Evolutionary conservation across 805 yeast species (phyloP).

Genomic region (Pichia kluyveri): DNA sequence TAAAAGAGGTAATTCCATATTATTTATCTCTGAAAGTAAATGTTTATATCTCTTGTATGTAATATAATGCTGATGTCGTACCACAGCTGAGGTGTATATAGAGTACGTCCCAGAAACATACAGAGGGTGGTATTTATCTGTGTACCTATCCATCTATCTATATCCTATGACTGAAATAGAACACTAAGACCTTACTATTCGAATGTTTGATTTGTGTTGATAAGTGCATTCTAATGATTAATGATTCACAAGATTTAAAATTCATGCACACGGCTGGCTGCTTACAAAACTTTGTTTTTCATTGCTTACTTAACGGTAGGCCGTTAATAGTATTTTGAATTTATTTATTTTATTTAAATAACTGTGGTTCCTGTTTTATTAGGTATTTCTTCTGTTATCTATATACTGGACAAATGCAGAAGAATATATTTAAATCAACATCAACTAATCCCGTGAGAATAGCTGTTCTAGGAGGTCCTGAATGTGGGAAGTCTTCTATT

Average conservation of each 20-base stretch:
- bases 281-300: too few species aligned
- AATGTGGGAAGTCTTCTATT: slow-evolving; percentile 25
- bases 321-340: too few species aligned
- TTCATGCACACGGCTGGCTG: too few species aligned
- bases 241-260: too few species aligned
- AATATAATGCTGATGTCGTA: slow-evolving; percentile 13
- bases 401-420: neutral
- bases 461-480: slow-evolving; percentile 25
- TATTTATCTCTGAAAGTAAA: neutral
- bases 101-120: slow-evolving; percentile 51
- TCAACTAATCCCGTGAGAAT: slow-evolving; percentile 23
- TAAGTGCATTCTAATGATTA: too few species aligned
- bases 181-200: too few species aligned
- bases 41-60: slow-evolving; percentile 4
- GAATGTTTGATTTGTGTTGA: too few species aligned
- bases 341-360: too few species aligned
- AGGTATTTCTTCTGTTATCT: neutral
- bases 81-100: slow-evolving; percentile 34
- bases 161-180: too few species aligned
- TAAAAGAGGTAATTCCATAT: neutral
- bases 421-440: slow-evolving; percentile 21
- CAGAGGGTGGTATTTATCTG: slow-evolving; percentile 28
- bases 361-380: too few species aligned
- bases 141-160: slow-evolving; percentile 25
- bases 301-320: too few species aligned